Percentiles rank a stretch among this genome's conserved stretches.
phyloP scores from a whole-genome alignment of 2,329 filamentous ascomycete genomes.

The Aureobasidium namibiae region DNA sequence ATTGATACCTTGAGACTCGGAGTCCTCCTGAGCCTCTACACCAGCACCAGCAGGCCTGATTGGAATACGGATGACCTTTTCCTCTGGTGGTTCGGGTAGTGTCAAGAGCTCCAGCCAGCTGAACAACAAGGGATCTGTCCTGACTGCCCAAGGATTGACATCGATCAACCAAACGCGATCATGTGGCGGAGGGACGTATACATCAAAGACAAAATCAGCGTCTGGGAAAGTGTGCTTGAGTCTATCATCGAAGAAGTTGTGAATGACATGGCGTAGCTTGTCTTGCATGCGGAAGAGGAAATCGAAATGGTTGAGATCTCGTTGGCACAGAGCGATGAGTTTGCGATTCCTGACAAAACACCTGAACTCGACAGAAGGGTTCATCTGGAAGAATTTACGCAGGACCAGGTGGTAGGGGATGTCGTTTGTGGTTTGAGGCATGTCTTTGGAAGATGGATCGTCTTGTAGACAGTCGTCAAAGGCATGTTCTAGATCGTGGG shows the following conservation, averaged over 20 bases:
- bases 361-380: constrained; percentile 87
- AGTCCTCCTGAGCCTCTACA: neutral
- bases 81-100: constrained; percentile 48
- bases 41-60: neutral
- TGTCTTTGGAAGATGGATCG: constrained; percentile 18
- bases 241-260: constrained; percentile 67
- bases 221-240: constrained; percentile 76
- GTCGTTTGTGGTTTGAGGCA: constrained; percentile 22
- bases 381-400: constrained; percentile 78
- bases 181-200: constrained; percentile 74
- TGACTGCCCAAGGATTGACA: constrained; percentile 86
- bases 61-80: constrained; percentile 15
- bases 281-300: constrained; percentile 65
- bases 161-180: constrained; percentile 79
- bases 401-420: constrained; percentile 77
- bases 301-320: constrained; percentile 82
- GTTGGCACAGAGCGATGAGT: constrained; percentile 76
- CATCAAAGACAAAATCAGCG: constrained; percentile 77
- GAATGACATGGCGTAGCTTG: constrained; percentile 59
- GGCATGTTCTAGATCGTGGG: constrained; percentile 86
- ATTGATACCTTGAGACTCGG: neutral
- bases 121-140: constrained; percentile 84
- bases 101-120: constrained; percentile 80
- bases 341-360: constrained; percentile 83
- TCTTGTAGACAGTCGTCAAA: constrained; percentile 63